A percentile compares a stretch with the other conserved stretches of the same genome.
phyloP scores from a whole-genome alignment of 768 basidiomycete species.

The Rhodotorula diobovata region DNA sequence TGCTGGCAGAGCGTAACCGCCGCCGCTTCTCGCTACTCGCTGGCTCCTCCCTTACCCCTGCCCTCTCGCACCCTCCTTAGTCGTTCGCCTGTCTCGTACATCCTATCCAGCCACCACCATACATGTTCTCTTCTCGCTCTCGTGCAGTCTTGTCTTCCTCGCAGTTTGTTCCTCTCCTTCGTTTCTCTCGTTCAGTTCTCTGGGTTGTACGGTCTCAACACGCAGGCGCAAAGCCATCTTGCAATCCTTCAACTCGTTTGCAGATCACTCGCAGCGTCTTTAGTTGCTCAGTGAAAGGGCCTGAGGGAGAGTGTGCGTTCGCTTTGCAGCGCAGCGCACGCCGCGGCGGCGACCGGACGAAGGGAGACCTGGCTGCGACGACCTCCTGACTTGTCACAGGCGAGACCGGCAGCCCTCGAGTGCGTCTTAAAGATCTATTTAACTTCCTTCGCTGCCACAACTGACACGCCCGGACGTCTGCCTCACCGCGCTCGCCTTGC shows the following conservation, averaged over 20 bases:
- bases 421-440: too few species aligned
- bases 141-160: neutral
- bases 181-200: neutral
- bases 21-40: neutral
- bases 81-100: neutral
- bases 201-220: conserved; percentile 16
- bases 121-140: neutral
- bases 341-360: too few species aligned
- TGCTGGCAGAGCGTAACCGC: too few species aligned
- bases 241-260: neutral
- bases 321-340: too few species aligned
- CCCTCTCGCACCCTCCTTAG: neutral
- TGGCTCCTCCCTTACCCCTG: neutral
- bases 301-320: too few species aligned
- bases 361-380: too few species aligned
- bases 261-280: neutral
- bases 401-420: too few species aligned
- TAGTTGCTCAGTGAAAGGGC: too few species aligned
- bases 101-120: neutral
- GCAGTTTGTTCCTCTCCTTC: neutral
- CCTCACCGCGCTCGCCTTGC: too few species aligned
- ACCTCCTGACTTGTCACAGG: too few species aligned
- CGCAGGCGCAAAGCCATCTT: conserved; percentile 3
- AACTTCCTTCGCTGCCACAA: too few species aligned
- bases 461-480: too few species aligned